Evolutionary conservation across 768 basidiomycete species (phyloP).

Genomic region (Collybia sordida): DNA sequence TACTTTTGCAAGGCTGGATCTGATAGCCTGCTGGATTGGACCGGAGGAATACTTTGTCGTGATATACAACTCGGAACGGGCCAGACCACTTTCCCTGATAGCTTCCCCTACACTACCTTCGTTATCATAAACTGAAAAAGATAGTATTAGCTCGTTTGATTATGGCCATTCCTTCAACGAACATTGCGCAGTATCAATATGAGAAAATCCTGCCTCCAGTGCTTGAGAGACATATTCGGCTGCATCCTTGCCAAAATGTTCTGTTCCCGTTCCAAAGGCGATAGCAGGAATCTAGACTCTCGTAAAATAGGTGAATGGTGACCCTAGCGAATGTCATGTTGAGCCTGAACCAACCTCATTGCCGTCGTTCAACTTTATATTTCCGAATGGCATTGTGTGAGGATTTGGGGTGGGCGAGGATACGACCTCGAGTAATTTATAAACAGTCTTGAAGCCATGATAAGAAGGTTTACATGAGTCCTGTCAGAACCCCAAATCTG

Average conservation of each 20-base stretch:
- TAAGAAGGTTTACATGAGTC: background rate
- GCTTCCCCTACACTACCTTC: constrained; percentile 38
- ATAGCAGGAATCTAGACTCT: constrained; percentile 56
- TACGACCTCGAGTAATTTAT: background rate
- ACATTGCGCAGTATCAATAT: constrained; percentile 66
- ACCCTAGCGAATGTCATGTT: background rate
- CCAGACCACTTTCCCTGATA: constrained; percentile 45
- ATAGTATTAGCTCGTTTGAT: background rate
- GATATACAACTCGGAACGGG: constrained; percentile 45
- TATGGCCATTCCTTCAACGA: constrained; percentile 3
- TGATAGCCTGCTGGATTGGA: constrained; percentile 39
- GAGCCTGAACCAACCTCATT: constrained; percentile 25
- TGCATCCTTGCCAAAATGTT: constrained; percentile 45
- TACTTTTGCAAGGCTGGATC: constrained; percentile 51
- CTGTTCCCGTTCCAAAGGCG: constrained; percentile 61
- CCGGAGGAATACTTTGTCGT: constrained; percentile 55
- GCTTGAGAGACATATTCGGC: constrained; percentile 56
- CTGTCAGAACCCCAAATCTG: background rate
- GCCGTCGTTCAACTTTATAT: constrained; percentile 40
- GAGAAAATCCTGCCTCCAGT: constrained; percentile 57
- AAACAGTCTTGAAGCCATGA: background rate
- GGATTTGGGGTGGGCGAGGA: background rate
- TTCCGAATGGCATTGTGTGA: constrained; percentile 30
- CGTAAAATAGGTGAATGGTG: background rate
- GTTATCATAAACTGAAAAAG: constrained; percentile 33